Evolutionary conservation across 2,329 filamentous ascomycete species (phyloP), one percentile per base, ranked within the genome.

Genomic region (Stagonosporopsis vannaccii): DNA sequence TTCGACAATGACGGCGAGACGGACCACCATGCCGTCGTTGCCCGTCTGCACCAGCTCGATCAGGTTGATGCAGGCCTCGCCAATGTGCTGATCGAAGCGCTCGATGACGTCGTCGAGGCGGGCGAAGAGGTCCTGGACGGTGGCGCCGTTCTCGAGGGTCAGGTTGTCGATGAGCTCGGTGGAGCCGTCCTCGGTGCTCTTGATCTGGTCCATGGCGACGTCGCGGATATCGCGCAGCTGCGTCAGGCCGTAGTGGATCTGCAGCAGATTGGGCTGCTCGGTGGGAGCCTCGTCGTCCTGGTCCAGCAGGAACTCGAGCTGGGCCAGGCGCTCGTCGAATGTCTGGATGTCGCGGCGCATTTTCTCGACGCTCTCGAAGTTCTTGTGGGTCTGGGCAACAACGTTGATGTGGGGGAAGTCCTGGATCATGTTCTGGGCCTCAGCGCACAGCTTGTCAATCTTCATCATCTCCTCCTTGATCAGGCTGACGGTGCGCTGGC

Each of bases 401-500:
- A 91, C 81, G 75, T 96, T 95, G 82, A 96, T 95, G 72, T 92
- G 91, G 32, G 90, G 89, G 77, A 99, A 98, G 81, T 99, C 95
- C 71, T 90, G 88, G 71, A 99, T 97, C 87, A 97, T 97, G 74
- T 91, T 92, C 81, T 98, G 94, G 51, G 93, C 93, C 78, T 99
- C 96, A 61, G 93, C 92, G 80, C 95, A 99, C 62, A 99, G 86
- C 79, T 91, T 92, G 81, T 99, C 95, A 70, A 99, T 98, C 79
- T 94, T 96, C 83, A 96, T 92, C 87, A 99, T 95, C 80, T 99
- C 95, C 65, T 98, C 94, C 77, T 96, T 97, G 79, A 97, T 97
- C 68, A 90, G 86, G 73, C 91, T 90, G 32, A 99, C 91, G 59
- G 91, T 91, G 76, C 93, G 90, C 78, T 98, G 93, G 53, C 93